These are phyloP conservation scores for Pyrenophora seminiperda DNA, from an alignment of 2,329 filamentous ascomycete genomes.

Conservation along the genomic window DNA sequence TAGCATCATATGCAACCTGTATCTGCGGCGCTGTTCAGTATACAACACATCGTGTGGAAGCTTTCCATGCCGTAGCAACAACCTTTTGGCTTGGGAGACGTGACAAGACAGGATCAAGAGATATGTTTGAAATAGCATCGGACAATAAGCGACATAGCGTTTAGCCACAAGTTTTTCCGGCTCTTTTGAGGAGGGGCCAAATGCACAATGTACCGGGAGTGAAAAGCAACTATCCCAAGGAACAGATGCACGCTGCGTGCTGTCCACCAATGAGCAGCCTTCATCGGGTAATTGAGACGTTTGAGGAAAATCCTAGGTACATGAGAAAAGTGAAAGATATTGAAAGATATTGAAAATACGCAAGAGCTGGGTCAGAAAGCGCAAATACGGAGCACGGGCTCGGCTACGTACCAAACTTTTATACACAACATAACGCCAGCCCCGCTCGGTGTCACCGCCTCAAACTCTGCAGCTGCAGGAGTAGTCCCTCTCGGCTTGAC, in stretches of 20 bases:
- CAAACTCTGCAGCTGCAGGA: constrained; percentile 13
- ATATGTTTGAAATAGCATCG: background rate
- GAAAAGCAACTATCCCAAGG: constrained; percentile 19
- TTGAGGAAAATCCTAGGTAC: constrained; percentile 9
- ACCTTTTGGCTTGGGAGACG: background rate
- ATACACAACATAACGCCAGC: constrained; percentile 18
- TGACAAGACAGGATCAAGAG: constrained; percentile 2
- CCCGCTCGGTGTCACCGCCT: constrained; percentile 23
- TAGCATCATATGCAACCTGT: background rate
- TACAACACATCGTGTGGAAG: background rate
- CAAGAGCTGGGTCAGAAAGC: constrained; percentile 17
- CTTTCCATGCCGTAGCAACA: background rate
- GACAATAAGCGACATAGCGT: constrained; percentile 7
- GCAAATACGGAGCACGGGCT: constrained; percentile 12
- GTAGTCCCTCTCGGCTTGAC: constrained; percentile 16
- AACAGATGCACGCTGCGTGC: constrained; percentile 12
- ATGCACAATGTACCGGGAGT: constrained; percentile 15
- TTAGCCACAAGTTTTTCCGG: constrained; percentile 8
- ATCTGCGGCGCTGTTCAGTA: background rate
- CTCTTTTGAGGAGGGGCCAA: constrained; percentile 16
- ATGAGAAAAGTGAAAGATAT: constrained; percentile 10
- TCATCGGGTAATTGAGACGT: constrained; percentile 9
- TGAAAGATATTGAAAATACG: constrained; percentile 12
- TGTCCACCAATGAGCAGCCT: constrained; percentile 15
- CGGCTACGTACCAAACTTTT: constrained; percentile 31